Percentiles rank a stretch among this genome's conserved stretches.
Conservation (phyloP, 371 early-diverging fungal genomes). For the Mortierella sp. region DNA sequence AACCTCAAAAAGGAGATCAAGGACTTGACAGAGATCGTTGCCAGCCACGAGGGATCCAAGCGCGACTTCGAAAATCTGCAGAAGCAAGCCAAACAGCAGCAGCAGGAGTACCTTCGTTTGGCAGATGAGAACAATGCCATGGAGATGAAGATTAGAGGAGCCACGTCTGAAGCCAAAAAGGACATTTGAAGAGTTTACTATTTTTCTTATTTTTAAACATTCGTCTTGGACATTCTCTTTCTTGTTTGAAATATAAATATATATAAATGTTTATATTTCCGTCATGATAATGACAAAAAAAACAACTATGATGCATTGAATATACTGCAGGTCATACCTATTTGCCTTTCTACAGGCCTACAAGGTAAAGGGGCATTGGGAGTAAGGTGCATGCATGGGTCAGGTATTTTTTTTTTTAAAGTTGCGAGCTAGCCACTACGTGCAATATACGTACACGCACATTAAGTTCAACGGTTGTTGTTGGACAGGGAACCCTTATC, state of each 20-base stretch:
- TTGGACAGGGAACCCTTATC: not conserved
- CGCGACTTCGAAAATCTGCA: slow-evolving; percentile 80
- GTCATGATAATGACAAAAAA: not conserved
- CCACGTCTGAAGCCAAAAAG: slow-evolving; percentile 37
- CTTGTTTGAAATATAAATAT: not conserved
- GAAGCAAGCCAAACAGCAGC: slow-evolving; percentile 80
- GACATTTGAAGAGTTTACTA: slow-evolving; percentile 31
- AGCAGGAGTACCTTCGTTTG: slow-evolving; percentile 81
- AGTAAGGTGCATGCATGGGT: no score
- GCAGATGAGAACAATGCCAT: slow-evolving; percentile 77
- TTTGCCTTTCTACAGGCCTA: not conserved
- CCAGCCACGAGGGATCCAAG: slow-evolving; percentile 65
- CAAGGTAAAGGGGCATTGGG: not conserved
- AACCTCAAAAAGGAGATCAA: slow-evolving; percentile 47
- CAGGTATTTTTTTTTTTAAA: not conserved
- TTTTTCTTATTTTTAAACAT: not conserved
- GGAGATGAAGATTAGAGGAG: slow-evolving; percentile 60
- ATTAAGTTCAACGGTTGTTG: not conserved
- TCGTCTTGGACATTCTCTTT: not conserved
- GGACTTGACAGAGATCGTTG: slow-evolving; percentile 64
- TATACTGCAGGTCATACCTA: not conserved
- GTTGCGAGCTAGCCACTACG: not conserved
- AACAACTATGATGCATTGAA: not conserved
- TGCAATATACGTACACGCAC: slow-evolving; percentile 4
- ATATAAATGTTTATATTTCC: not conserved